These are phyloP conservation scores for Penicillium decumbens DNA, from an alignment of 2,329 filamentous ascomycete genomes.

Conservation along the genomic window DNA sequence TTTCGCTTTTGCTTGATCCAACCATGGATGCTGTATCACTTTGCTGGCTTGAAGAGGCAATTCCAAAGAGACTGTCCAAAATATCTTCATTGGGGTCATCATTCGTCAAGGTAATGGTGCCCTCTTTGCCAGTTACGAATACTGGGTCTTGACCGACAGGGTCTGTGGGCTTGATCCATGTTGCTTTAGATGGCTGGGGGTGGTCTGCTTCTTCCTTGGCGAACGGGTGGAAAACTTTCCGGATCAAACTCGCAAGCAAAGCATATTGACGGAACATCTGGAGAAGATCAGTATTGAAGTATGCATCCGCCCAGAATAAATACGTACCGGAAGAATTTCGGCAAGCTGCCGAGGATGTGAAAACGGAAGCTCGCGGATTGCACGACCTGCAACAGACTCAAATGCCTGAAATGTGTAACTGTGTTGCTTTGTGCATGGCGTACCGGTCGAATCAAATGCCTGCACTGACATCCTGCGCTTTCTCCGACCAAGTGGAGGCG, in stretches of 20 bases:
- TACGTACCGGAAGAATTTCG: slow-evolving; percentile 40
- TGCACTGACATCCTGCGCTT: slow-evolving; percentile 33
- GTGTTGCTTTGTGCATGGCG: slow-evolving; percentile 33
- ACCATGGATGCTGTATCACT: not conserved
- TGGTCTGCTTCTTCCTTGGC: slow-evolving; percentile 13
- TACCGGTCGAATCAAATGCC: slow-evolving; percentile 29
- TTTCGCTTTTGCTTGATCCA: not conserved
- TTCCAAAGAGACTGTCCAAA: slow-evolving; percentile 50
- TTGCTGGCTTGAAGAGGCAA: slow-evolving; percentile 1
- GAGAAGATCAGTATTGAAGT: slow-evolving; percentile 1
- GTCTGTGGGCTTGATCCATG: slow-evolving; percentile 2
- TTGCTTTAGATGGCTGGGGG: slow-evolving; percentile 4
- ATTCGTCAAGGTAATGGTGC: slow-evolving; percentile 38
- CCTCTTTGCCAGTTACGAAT: slow-evolving; percentile 15
- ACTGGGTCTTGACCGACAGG: slow-evolving; percentile 8
- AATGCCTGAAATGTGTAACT: slow-evolving; percentile 43
- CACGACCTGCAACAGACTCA: slow-evolving; percentile 39
- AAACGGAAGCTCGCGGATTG: slow-evolving; percentile 42
- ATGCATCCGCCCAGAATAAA: not conserved
- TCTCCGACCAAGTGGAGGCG: slow-evolving; percentile 27
- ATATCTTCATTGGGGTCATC: slow-evolving; percentile 46
- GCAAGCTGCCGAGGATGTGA: slow-evolving; percentile 45
- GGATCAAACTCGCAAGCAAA: slow-evolving; percentile 38
- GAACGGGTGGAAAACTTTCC: slow-evolving; percentile 31
- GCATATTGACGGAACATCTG: slow-evolving; percentile 45